These are phyloP conservation scores for Harringtonia lauricola DNA, from an alignment of 2,329 filamentous ascomycete genomes.

Conservation along the genomic window DNA sequence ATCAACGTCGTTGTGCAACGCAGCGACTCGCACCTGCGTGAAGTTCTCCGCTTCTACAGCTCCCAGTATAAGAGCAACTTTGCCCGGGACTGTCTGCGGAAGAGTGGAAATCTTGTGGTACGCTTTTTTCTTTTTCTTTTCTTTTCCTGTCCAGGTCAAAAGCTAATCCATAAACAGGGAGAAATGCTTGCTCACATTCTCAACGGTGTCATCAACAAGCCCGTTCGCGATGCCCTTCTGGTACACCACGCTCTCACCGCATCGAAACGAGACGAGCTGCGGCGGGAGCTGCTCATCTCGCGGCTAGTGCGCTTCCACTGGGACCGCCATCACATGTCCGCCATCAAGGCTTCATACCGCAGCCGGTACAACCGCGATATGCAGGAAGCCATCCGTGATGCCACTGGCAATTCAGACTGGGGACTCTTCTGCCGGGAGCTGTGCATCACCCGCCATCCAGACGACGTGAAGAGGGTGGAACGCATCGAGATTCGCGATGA, in stretches of 20 bases:
- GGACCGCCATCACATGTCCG: constrained; percentile 72
- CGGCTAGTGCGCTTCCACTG: constrained; percentile 84
- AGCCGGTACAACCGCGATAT: constrained; percentile 66
- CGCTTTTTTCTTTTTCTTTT: constrained; percentile 27
- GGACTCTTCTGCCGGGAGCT: constrained; percentile 65
- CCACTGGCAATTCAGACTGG: constrained; percentile 60
- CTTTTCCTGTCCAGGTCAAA: neutral
- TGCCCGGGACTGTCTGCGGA: constrained; percentile 73
- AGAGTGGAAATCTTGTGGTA: constrained; percentile 88
- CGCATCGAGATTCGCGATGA: constrained; percentile 19
- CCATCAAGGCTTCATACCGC: constrained; percentile 69
- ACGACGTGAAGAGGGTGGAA: constrained; percentile 44
- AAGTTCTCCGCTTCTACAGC: constrained; percentile 71
- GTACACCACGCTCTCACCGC: constrained; percentile 80
- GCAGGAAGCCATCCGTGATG: constrained; percentile 67
- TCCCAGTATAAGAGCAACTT: constrained; percentile 67
- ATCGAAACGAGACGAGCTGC: constrained; percentile 57
- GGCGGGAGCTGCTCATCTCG: constrained; percentile 79
- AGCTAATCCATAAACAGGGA: constrained; percentile 46
- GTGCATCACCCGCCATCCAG: constrained; percentile 49
- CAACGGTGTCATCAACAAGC: constrained; percentile 92
- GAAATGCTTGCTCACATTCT: constrained; percentile 91
- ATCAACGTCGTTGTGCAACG: constrained; percentile 71
- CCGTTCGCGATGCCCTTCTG: constrained; percentile 83
- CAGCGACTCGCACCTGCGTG: constrained; percentile 70